Evolutionary conservation across 2,329 filamentous ascomycete species (phyloP).

Genomic region (Paraphoma sp.): DNA sequence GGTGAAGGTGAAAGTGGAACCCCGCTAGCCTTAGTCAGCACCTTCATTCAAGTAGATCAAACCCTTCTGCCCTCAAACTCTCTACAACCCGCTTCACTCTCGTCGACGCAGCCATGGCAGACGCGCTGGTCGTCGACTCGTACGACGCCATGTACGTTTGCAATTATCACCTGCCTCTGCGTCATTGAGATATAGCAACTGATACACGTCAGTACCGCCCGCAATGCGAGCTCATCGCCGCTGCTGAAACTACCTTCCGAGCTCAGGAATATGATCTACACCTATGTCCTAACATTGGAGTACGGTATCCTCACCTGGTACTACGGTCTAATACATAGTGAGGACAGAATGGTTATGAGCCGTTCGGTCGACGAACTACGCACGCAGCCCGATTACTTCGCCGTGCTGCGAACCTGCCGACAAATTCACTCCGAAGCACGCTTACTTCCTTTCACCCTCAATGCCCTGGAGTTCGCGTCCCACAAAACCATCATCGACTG

Average conservation of each 20-base stretch:
- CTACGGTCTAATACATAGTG: neutral
- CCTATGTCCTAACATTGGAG: no score
- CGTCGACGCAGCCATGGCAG: no score
- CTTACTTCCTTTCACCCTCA: neutral
- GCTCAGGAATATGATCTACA: no score
- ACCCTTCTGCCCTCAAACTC: no score
- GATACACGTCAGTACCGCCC: neutral
- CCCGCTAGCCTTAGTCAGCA: no score
- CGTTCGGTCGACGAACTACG: no score
- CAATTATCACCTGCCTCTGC: neutral
- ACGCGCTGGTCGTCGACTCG: neutral
- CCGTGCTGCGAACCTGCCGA: neutral
- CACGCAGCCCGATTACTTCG: neutral
- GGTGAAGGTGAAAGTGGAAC: no score
- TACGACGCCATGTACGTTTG: neutral
- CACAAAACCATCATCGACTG: neutral
- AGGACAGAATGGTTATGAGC: no score
- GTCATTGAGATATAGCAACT: neutral
- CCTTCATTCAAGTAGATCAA: no score
- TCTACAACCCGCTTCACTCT: no score
- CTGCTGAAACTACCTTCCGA: no score
- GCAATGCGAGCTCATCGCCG: no score
- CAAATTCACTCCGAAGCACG: neutral
- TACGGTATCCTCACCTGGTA: neutral
- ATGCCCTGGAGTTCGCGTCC: neutral